Base-by-base conservation (phyloP, 371 early-diverging fungal genomes). In the Apophysomyces ossiformis region DNA sequence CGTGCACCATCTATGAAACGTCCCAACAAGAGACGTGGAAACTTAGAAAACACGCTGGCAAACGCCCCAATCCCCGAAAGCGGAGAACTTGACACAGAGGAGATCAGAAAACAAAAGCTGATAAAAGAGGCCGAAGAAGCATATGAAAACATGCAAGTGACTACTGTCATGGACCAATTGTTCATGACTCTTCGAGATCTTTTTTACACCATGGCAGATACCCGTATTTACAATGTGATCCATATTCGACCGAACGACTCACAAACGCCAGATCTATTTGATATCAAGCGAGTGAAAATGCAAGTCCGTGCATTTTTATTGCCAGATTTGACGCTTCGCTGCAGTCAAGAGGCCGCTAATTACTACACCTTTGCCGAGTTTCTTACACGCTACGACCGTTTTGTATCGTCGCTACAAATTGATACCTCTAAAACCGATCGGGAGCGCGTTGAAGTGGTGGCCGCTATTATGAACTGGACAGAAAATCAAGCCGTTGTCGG, bases 151-250 rank as follows among this genome's bases (percentile, higher is more conserved):
- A 77, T 77, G 73, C 73, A 79, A 54, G 88, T 89, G 18, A 85
- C 84, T 21, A 90, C 93, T 1, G 88, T 89, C 47, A 68, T 89
- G 54, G 86, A 87, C 50, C 90, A 93, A 47, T 73, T 94, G 8
- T 83, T 85, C 67, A 76, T 76, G 58, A 88, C 92, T 0, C 68
- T 93, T 1, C 84, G 87, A 35, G 91, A 93, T 65, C 67, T 94
- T 12, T 83, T 89, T 46, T 79, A 79, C 21, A 88, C 92, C 4
- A 85, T 92, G 65, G 76, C 83, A 15, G 93, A 93, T 62, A 94
- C 97, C 0, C 87, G 89, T 50, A 81, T 93, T 15, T 97, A 96
- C 92, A 92, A 92, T 68, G 75, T 96, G 59, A 82, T 94, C 71
- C 93, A 93, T 77, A 78, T 98, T 60, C 85, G 89, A 47, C 92